Evolutionary conservation across 2,329 filamentous ascomycete species (phyloP), one percentile per base, ranked within the genome.

Genomic region (Lachnellula hyalina): DNA sequence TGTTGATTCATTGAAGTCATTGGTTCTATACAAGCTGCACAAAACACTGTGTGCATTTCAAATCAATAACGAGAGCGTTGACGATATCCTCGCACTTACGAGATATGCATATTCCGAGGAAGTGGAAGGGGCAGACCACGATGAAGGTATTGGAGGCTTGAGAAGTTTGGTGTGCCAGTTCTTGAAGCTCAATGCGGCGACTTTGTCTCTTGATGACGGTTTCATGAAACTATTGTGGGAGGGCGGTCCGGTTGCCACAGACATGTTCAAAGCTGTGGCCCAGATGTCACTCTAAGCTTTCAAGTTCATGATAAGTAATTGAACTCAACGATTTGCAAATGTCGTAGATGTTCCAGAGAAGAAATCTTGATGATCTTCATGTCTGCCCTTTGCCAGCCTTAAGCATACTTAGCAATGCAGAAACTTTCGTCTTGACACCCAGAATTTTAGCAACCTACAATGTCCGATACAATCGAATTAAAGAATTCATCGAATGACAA

Each of bases 21-120:
- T 64, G n/a, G 52, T 56, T 1, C 38, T 64, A 2, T 57, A 54
- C 47, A 64, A 63, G 19, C 57, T 64, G 5, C 61, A 62, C 48
- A 60, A 55, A 36, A 64, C 62, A 2, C 44, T 64, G 6, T 53
- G 52, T 40, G 38, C 54, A 9, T 63, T 64, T 41, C 7, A 54
- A 32, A 47, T 61, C 12, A 35, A 48, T 17, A 34, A 51, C 11
- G 49, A 58, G 17, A 64, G 59, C 48, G 45, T 54, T 23, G 23
- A 28, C 1, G 62, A 61, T 48, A 28, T 61, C 11, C 44, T 57
- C 4, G 51, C 57, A 4, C 49, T 62, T 7, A 51, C 54, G 2
- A 53, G 45, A 38, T 55, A 46, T 56, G 52, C 42, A 6, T 62
- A 63, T 42, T 45, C 47, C 5, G 47, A 53, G 2, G 45, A 46